Percentiles rank a stretch among this genome's conserved stretches.
Evolutionary conservation across 148 eudicot species (phyloP).

Genomic region (Spergularia bocconei): DNA sequence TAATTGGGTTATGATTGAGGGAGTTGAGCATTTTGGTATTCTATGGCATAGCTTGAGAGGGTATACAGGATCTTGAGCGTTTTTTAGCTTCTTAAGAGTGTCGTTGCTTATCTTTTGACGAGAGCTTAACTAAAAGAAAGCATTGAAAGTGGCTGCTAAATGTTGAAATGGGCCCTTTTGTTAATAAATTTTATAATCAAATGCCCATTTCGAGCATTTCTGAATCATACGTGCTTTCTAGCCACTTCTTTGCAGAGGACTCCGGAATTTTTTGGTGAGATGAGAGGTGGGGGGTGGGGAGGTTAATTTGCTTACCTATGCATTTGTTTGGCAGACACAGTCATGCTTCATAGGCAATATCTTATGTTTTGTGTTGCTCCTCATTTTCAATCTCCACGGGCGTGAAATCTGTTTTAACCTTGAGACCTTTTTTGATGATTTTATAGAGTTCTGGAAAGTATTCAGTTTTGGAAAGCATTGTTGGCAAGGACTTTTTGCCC

Average conservation of each 20-base stretch:
- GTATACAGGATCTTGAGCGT: no score
- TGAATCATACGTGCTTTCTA: neutral
- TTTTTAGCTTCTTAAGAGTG: no score
- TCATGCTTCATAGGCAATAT: neutral
- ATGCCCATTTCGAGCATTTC: neutral
- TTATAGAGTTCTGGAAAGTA: conserved; percentile 96
- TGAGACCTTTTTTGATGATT: conserved; percentile 16
- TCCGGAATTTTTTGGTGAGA: neutral
- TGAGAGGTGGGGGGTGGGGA: neutral
- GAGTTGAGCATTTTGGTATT: neutral
- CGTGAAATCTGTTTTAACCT: neutral
- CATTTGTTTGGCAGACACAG: neutral
- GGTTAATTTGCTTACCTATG: neutral
- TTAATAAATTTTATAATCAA: no score
- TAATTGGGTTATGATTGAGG: neutral
- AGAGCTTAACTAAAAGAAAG: no score
- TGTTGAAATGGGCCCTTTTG: no score
- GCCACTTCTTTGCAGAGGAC: neutral
- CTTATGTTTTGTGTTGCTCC: neutral
- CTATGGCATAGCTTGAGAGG: neutral
- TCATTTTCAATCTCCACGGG: neutral
- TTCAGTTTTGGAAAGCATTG: conserved; percentile 91
- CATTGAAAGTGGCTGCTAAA: no score
- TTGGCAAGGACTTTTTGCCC: conserved; percentile 97
- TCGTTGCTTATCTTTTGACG: no score